Base-by-base conservation (phyloP, 2,329 filamentous ascomycete species). In the Stachybotrys chartarum region DNA sequence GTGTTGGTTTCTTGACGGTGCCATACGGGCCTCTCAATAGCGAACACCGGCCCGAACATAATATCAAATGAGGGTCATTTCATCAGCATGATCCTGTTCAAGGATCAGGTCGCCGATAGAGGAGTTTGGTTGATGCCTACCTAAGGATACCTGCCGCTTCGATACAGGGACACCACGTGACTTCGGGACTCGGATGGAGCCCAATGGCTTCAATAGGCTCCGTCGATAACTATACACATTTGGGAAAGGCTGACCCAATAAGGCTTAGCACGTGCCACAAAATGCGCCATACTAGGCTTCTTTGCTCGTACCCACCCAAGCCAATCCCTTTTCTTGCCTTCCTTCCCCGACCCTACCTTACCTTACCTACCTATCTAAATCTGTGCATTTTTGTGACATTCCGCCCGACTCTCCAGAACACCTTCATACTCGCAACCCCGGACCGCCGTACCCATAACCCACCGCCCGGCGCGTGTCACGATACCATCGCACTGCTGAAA, bases 331-430 rank as follows among this genome's bases (percentile, higher is more conserved):
- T 24, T 70, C 68, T 66, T 70, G 64, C 65, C 68, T 69, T 24
- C 24, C 65, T 68, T 63, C 66, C 65, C 62, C 62, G 60, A 66
- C 62, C 61, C 60, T 47, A 42, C 35, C 35, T 42, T 42, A 42
- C 35, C 35, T 24, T 17, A 47, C 45, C 57, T 59, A 55, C 56
- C 58, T 60, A 57, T 59, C 35, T 42, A 14, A 42, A 42, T 42
- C 35, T 42, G 65, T 66, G 63, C 65, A 66, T 70, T 70, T 66
- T 69, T 68, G 64, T 66, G 63, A 64, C 64, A 59, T 64, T 65
- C 62, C 66, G 61, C 61, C 64, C 62, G 66, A 66, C 65, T 66
- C 64, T 65, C 64, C 50, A 52, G 31, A 52, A 66, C 64, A 64
- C 66, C 66, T 63, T 65, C 66, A 42, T 61, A 63, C 63, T 66